Conservation (phyloP, 179 eudicot genomes). For the Amaranthus tricolor region DNA sequence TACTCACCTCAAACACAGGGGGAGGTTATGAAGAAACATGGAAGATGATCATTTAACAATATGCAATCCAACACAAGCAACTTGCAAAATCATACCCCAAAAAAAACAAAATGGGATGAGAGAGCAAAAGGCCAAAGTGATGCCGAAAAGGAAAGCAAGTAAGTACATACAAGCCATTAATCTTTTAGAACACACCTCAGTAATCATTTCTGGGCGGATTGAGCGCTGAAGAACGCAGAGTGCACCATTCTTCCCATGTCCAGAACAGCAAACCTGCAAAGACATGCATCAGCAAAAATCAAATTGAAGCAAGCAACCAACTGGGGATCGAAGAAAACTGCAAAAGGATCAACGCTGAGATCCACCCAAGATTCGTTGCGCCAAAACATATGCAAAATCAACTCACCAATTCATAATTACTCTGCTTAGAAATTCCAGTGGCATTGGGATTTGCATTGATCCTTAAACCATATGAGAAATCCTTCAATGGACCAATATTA, state of each 20-base stretch:
- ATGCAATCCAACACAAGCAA: neutral
- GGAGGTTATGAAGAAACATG: neutral
- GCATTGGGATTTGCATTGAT: constrained; percentile 80
- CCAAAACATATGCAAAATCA: neutral
- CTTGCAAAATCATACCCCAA: neutral
- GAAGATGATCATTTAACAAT: neutral
- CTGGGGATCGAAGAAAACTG: neutral
- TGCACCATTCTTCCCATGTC: constrained; percentile 98
- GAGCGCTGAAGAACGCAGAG: constrained; percentile 90
- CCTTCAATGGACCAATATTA: constrained; percentile 91
- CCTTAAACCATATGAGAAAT: constrained; percentile 89
- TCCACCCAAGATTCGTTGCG: neutral
- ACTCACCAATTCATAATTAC: constrained; percentile 95
- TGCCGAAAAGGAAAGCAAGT: neutral
- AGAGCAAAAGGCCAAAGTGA: neutral
- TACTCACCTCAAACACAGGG: neutral
- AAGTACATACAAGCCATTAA: neutral
- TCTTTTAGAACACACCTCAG: constrained; percentile 58
- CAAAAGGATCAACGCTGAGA: neutral
- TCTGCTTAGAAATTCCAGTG: constrained; percentile 83
- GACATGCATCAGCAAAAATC: neutral
- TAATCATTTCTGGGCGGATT: constrained; percentile 83
- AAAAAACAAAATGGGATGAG: neutral
- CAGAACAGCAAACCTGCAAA: constrained; percentile 94
- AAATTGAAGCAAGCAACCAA: neutral